These are phyloP conservation scores for Setaria viridis DNA, from an alignment of 202 grass and related monocot genomes.

Conservation along the genomic window DNA sequence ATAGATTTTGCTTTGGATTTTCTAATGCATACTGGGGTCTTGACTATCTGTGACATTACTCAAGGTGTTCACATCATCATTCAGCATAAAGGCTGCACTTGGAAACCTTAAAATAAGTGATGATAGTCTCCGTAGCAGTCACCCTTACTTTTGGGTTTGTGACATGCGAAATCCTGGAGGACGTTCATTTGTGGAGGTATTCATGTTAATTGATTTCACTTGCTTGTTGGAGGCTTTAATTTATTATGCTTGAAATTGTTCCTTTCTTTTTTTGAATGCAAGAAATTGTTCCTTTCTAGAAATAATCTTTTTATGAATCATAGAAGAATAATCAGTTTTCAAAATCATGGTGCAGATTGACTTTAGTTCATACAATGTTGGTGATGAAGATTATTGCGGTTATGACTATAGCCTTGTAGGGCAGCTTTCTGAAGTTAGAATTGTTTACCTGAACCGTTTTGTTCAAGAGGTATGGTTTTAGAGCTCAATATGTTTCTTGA, in stretches of 20 bases:
- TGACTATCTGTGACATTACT: slow-evolving; percentile 49
- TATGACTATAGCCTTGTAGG: slow-evolving; percentile 96
- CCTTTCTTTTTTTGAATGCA: background rate
- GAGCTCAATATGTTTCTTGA: slow-evolving; percentile 37
- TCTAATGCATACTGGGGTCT: slow-evolving; percentile 15
- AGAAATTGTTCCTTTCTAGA: slow-evolving; percentile 7
- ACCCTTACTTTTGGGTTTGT: slow-evolving; percentile 96
- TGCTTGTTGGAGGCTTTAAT: slow-evolving; percentile 22
- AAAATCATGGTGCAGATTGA: slow-evolving; percentile 74
- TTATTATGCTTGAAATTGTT: slow-evolving; percentile 21
- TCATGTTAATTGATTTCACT: slow-evolving; percentile 38
- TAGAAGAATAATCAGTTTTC: slow-evolving; percentile 21
- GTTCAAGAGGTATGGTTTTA: slow-evolving; percentile 82
- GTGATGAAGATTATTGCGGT: slow-evolving; percentile 85
- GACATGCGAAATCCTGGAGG: slow-evolving; percentile 97
- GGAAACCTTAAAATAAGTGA: slow-evolving; percentile 99
- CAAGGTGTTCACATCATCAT: slow-evolving; percentile 92
- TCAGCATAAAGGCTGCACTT: slow-evolving; percentile 97
- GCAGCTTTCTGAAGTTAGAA: slow-evolving; percentile 96
- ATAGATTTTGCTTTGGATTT: slow-evolving; percentile 35
- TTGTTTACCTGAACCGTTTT: slow-evolving; percentile 99
- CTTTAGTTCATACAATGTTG: slow-evolving; percentile 85
- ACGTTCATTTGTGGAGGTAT: slow-evolving; percentile 95
- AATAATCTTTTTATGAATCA: slow-evolving; percentile 29
- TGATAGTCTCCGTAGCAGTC: slow-evolving; percentile 73